Base-by-base conservation (phyloP, 495 filamentous ascomycete species). In the Pseudevernia furfuracea region DNA sequence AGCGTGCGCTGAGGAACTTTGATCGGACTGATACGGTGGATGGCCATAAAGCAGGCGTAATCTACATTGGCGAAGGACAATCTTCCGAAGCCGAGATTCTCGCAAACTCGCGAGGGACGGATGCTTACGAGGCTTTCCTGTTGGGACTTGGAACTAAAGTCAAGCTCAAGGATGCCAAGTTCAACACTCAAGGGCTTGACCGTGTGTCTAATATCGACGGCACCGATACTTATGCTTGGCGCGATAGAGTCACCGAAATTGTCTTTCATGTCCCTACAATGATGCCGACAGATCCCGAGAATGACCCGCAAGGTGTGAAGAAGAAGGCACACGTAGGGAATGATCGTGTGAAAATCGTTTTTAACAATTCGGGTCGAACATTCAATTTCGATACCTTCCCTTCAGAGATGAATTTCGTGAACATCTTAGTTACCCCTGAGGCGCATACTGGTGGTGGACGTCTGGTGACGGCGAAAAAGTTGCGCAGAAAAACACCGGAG, bases 261-360 rank as follows among this genome's bases (percentile, higher is more conserved):
- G 87, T 97, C 19, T 99, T 92, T 73, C 95, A 99, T 72, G 86
- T 97, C 52, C 87, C 90, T 4, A 97, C 92, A 17, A 89, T 96
- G 82, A 99, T 99, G 95, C 95, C 95, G 15, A 94, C 90, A 25
- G 82, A 92, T 71, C 78, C 86, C 34, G 83, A 89, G 37, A 79
- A 83, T 48, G 91, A 97, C 70, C 84, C 87, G 19, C 80, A 81
- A 19, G 92, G 87, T 68, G 84, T 85, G 67, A 82, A 82, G 71
- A 99, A 99, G 79, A 99, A 99, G 73, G 81, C 86, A 6, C 96
- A 99, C 70, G 91, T 96, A 49, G 95, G 95, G 48, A 99, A 99
- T 70, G 96, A 99, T 76, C 95, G 88, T 70, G 95, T 99, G 67
- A 97, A 95, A 69, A 96, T 99, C 69, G 86, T 99, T 58, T 99